These are phyloP conservation scores for Posidonia oceanica DNA, from an alignment of 116 monocot species.

Conservation along the genomic window DNA sequence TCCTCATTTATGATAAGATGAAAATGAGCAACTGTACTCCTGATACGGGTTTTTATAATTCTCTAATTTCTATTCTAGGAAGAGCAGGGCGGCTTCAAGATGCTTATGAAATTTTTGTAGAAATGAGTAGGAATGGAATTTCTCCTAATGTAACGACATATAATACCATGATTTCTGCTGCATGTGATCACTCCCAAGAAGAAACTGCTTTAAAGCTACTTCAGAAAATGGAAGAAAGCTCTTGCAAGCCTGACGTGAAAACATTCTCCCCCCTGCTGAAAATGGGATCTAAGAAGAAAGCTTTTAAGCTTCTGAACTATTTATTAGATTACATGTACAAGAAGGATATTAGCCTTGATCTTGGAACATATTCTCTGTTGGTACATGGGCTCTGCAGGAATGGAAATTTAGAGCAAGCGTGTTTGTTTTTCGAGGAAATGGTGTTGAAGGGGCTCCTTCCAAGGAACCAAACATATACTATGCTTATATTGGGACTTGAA, in stretches of 20 bases:
- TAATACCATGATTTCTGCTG: constrained; percentile 70
- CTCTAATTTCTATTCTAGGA: constrained; percentile 58
- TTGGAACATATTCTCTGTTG: constrained; percentile 61
- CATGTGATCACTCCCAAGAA: constrained; percentile 44
- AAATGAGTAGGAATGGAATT: constrained; percentile 45
- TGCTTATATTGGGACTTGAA: constrained; percentile 45
- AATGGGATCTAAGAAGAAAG: constrained; percentile 46
- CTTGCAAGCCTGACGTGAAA: constrained; percentile 51
- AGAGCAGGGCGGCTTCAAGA: constrained; percentile 40
- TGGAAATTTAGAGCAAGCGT: constrained; percentile 40
- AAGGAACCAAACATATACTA: constrained; percentile 28
- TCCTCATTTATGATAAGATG: constrained; percentile 43
- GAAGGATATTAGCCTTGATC: constrained; percentile 59
- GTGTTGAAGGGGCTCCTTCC: constrained; percentile 56
- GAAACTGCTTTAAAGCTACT: constrained; percentile 50
- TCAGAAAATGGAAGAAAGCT: constrained; percentile 38
- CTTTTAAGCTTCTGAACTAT: constrained; percentile 40
- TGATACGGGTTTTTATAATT: constrained; percentile 65
- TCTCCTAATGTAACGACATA: constrained; percentile 54
- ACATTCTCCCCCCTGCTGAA: constrained; percentile 60
- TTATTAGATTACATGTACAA: constrained; percentile 61
- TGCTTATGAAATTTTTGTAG: constrained; percentile 39
- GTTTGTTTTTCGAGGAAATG: constrained; percentile 73
- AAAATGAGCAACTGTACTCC: constrained; percentile 43
- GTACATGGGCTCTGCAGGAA: constrained; percentile 48